These are phyloP conservation scores for Exophiala alcalophila DNA, from an alignment of 2,329 filamentous ascomycete genomes.

Conservation along the genomic window DNA sequence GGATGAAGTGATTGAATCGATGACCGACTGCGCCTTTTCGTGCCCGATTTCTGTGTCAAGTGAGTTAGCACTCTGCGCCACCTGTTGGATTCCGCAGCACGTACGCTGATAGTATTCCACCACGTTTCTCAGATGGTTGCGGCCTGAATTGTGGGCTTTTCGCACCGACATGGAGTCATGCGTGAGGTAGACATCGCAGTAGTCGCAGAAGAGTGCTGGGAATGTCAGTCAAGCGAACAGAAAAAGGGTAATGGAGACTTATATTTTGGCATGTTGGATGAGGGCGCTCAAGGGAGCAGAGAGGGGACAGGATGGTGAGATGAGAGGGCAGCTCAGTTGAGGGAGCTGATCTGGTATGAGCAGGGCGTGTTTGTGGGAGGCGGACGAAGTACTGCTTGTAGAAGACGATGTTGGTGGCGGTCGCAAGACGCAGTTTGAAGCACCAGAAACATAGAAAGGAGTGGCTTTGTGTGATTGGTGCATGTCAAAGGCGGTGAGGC, in stretches of 20 bases:
- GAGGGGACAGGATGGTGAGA: neutral
- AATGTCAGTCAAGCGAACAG: constrained; percentile 37
- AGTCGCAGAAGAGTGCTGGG: constrained; percentile 76
- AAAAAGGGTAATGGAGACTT: constrained; percentile 44
- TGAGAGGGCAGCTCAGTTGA: neutral
- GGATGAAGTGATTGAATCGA: constrained; percentile 94
- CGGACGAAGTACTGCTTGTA: neutral
- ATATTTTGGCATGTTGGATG: constrained; percentile 78
- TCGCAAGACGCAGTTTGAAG: too few relatives aligned
- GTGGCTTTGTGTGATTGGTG: too few relatives aligned
- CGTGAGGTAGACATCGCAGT: constrained; percentile 99
- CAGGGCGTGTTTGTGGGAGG: too few relatives aligned
- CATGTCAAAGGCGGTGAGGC: too few relatives aligned
- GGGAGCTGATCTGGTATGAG: neutral
- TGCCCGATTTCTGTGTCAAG: constrained; percentile 79
- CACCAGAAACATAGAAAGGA: too few relatives aligned
- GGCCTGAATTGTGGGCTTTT: constrained; percentile 94
- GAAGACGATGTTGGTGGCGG: too few relatives aligned
- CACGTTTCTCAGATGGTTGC: constrained; percentile 96
- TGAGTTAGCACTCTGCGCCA: constrained; percentile 5
- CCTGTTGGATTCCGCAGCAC: constrained; percentile 30
- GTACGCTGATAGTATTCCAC: constrained; percentile 96
- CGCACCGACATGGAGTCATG: constrained; percentile 99
- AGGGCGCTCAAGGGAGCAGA: neutral
- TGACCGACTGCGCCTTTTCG: constrained; percentile 97